Base-by-base conservation (phyloP, 805 yeast genomes). In the Debaryomyces maramus region DNA sequence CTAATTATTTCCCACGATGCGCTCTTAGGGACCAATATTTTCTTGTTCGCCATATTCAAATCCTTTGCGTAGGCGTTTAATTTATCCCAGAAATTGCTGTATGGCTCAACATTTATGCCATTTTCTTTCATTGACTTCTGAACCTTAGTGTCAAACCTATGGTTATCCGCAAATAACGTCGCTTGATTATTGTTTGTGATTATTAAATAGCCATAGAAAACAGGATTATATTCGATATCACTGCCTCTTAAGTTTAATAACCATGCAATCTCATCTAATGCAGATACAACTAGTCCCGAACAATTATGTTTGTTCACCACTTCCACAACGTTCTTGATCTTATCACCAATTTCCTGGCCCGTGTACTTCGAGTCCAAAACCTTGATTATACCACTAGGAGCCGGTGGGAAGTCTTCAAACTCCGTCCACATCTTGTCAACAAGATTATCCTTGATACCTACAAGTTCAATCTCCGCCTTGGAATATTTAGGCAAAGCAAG, bases 391-490 rank as follows among this genome's bases (percentile, higher is more conserved):
- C 69, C 56, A 17, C 79, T 71, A 40, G 87, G 68, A 8, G 51
- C 20, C 4, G 50, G 55, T 17, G 97, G 97, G 6, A 69, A 51
- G 16, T 72, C 72, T 64, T 88, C 91, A 52, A 80, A 81, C 8
- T 67, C 51, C 5, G 67, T 65, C 96, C 96, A 89, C 14, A 89
- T 81, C 18, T 54, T 51, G 51, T 88, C 97, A 21, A 93, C 67
- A 50, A 93, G 70, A 58, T 91, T 91, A 11, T 68, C 74, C 39
- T 58, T 55, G n/a, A 75, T 61, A 0, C 80, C 64, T 6, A 69
- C 64, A 10, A 78, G 50, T 41, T 64, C 70, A 14, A 75, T 67
- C 36, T 65, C 62, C 2, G 65, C 70, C 26, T 56, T 55, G 6
- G 56, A 46, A 18, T 52, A 41, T 19, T 45, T 35, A 10, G 44